Evolutionary conservation across 441 rosid genomes (phyloP).

Genomic region (Cnidoscolus chayamansa): DNA sequence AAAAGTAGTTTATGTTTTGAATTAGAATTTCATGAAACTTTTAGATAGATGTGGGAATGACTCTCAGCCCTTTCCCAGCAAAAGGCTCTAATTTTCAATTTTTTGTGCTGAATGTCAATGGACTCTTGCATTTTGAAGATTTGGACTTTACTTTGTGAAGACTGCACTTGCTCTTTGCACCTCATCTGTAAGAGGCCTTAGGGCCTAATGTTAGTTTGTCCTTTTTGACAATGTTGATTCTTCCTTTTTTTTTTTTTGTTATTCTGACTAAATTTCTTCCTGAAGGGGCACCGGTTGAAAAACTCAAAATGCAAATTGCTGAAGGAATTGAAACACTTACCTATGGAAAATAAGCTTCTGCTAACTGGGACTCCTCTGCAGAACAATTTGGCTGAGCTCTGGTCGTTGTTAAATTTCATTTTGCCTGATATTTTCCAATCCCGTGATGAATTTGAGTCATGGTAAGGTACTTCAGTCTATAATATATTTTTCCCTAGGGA

Average conservation of each 20-base stretch:
- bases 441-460: constrained; percentile 92
- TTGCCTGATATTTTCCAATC: constrained; percentile 93
- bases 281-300: constrained; percentile 94
- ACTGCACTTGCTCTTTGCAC: not conserved
- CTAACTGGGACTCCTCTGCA: constrained; percentile 97
- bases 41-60: not conserved
- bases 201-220: not conserved
- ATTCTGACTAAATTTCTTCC: constrained; percentile 17
- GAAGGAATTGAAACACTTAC: constrained; percentile 54
- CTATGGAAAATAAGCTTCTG: constrained; percentile 74
- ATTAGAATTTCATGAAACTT: not conserved
- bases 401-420: constrained; percentile 91
- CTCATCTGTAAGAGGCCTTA: not conserved
- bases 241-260: not conserved
- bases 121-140: not conserved
- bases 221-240: constrained; percentile 1
- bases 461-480: constrained; percentile 41
- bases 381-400: constrained; percentile 91
- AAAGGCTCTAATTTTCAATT: not conserved
- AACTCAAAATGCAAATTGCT: constrained; percentile 78
- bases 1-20: not conserved
- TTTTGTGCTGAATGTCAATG: not conserved
- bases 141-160: not conserved
- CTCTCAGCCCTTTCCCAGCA: not conserved
- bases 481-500: not conserved